Percentiles rank a stretch among this genome's conserved stretches.
phyloP scores from a whole-genome alignment of 1,139 yeast species.

The Yamadazyma dendronema region DNA sequence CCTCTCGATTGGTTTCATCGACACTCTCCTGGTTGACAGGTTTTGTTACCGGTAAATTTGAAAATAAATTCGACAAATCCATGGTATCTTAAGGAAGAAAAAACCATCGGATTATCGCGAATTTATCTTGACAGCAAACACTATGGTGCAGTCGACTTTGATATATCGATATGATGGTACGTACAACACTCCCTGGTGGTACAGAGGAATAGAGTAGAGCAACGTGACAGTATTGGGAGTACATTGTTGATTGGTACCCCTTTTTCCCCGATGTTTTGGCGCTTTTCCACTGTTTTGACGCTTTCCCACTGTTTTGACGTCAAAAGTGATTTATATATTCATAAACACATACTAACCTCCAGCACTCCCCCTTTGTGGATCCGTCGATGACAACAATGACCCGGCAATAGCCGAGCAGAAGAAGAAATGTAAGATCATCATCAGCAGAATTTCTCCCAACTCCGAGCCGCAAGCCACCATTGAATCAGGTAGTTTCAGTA shows the following conservation, averaged over 20 bases:
- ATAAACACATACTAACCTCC: conserved; percentile 2
- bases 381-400: conserved; percentile 77
- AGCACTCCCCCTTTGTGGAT: conserved; percentile 90
- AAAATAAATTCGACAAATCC: conserved; percentile 58
- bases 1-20: conserved; percentile 42
- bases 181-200: no score
- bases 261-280: no score
- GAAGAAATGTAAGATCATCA: conserved; percentile 76
- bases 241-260: no score
- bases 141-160: conserved; percentile 71
- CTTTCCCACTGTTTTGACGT: no score
- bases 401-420: conserved; percentile 68
- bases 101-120: neutral
- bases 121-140: neutral
- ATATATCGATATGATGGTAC: conserved; percentile 71
- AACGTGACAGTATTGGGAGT: no score
- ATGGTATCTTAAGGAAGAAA: conserved; percentile 20
- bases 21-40: conserved; percentile 45
- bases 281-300: no score
- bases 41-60: conserved; percentile 48
- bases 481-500: conserved; percentile 71
- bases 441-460: conserved; percentile 73
- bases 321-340: no score
- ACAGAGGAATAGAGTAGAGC: no score
- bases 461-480: conserved; percentile 86